Conservation (phyloP, 495 filamentous ascomycete genomes). For the Aspergillus bertholletiae region DNA sequence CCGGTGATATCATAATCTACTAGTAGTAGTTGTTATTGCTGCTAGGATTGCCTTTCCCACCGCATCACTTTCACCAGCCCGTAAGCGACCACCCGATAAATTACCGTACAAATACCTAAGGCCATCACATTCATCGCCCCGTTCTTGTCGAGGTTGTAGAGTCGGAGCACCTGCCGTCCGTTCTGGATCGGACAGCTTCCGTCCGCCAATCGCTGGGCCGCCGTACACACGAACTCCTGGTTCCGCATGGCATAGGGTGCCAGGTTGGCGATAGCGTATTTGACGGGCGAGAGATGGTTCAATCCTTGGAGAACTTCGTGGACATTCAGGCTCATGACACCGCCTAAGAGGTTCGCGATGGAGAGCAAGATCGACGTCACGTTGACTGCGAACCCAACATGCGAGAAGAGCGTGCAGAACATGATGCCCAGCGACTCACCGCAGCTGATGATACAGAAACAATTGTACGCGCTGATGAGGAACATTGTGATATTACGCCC, state of each 20-base stretch:
- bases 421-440: constrained; percentile 76
- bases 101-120: constrained; percentile 54
- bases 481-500: constrained; percentile 57
- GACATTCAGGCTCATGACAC: constrained; percentile 64
- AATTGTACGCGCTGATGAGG: constrained; percentile 62
- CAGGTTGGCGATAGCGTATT: constrained; percentile 62
- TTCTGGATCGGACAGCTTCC: constrained; percentile 59
- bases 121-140: constrained; percentile 55
- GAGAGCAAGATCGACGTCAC: constrained; percentile 60
- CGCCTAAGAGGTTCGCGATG: constrained; percentile 63
- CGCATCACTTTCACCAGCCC: constrained; percentile 48
- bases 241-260: constrained; percentile 54
- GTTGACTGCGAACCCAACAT: constrained; percentile 73
- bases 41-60: background rate
- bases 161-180: constrained; percentile 57
- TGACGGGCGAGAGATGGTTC: constrained; percentile 67
- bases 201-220: constrained; percentile 47
- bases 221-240: constrained; percentile 57
- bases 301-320: constrained; percentile 60
- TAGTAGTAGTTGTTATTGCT: too few relatives aligned
- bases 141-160: constrained; percentile 61
- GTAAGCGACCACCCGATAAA: constrained; percentile 65
- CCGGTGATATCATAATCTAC: too few relatives aligned
- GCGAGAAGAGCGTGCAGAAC: constrained; percentile 71
- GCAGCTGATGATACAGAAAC: constrained; percentile 67